Percentiles rank a stretch among this genome's conserved stretches.
Conservation (phyloP, 2,329 filamentous ascomycete species). For the Aureobasidium sp. region DNA sequence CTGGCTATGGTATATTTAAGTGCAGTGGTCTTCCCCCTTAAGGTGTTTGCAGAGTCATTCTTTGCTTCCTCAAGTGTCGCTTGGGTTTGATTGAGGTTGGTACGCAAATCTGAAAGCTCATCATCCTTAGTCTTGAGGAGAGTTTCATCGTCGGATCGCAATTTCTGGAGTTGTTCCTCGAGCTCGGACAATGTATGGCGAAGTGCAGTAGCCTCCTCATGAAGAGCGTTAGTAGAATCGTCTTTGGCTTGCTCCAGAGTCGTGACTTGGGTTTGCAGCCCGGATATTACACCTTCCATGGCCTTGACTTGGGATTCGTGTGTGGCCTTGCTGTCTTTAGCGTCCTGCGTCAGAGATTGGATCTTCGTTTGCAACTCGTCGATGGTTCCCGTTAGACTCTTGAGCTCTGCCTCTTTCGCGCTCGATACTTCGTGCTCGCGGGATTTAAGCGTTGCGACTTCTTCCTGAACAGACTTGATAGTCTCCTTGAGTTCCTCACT, state of each 20-base stretch:
- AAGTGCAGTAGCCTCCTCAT: background rate
- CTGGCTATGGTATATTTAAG: background rate
- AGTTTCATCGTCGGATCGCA: background rate
- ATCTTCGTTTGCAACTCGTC: background rate
- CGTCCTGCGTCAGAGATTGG: background rate
- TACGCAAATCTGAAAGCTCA: constrained; percentile 11
- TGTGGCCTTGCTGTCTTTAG: background rate
- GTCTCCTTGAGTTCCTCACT: background rate
- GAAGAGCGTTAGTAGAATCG: background rate
- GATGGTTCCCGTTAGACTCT: background rate
- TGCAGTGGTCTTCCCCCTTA: background rate
- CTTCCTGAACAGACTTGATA: background rate
- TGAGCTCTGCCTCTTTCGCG: background rate
- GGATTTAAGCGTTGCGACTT: background rate
- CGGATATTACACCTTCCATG: background rate
- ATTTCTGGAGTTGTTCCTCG: background rate
- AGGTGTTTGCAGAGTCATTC: background rate
- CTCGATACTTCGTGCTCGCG: background rate
- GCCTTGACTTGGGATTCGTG: background rate
- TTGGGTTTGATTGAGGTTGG: background rate
- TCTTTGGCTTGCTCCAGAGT: constrained; percentile 1
- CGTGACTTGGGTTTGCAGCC: background rate
- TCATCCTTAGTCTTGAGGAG: background rate
- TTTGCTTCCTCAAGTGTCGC: background rate
- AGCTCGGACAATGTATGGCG: background rate